Evolutionary conservation across 2,329 filamentous ascomycete species (phyloP), one percentile per base, ranked within the genome.

Genomic region (Aureobasidium melanogenum): DNA sequence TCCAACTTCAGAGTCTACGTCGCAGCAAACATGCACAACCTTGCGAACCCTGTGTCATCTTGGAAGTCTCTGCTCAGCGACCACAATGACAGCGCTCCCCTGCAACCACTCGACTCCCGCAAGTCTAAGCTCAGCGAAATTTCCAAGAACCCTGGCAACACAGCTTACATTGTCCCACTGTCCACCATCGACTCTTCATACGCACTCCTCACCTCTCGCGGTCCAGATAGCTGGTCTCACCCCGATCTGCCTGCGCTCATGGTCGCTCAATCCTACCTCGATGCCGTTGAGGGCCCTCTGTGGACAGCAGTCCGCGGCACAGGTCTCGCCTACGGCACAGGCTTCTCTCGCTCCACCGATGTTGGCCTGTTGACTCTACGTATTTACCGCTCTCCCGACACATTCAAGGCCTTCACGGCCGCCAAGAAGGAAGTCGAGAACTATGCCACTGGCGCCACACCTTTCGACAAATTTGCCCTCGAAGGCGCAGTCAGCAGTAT

Each of bases 291-390:
- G 74, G 94, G 94, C 0, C 94, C 94, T 0, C 84, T 99, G 34
- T 97, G 94, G 93, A 88, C 88, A 65, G 90, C 91, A 0, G 89
- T 97, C 52, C 90, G 94, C 50, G 94, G 94, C 61, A 94, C 90
- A 46, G 94, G 94, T 47, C 85, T 97, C 57, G 94, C 94, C 0
- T 99, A 99, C 70, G 92, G 92, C 58, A 87, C 88, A 0, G 85
- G 83, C 68, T 96, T 97, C 70, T 82, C 82, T 47, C 86, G 88
- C 48, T 88, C 90, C 69, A 77, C 89, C 30, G 90, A 94, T 69
- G 86, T 85, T 1, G 94, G 93, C 2, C 84, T 89, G 54, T 77
- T 97, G 56, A 87, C 89, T 64, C 95, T 95, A 76, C 85, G 86
- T 60, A 87, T 97, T 44, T 97, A 95, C 77, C 88, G 93, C 28